Conservation (phyloP, 78 protist genomes). For the Capsaspora owczarzaki region DNA sequence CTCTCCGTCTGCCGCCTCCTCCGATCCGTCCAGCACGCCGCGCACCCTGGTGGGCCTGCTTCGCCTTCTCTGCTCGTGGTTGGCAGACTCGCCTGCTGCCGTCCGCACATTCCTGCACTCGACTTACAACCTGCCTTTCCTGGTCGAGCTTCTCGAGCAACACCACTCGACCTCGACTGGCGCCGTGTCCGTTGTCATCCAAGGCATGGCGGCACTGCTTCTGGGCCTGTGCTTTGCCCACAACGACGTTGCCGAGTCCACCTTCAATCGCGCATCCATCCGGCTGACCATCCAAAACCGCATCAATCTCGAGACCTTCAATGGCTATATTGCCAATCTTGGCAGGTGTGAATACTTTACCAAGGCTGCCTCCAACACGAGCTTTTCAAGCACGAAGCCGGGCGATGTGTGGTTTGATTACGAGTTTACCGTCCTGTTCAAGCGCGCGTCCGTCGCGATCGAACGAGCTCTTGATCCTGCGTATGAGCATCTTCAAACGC, state of each 20-base stretch:
- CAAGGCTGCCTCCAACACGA: neutral
- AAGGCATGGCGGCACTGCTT: neutral
- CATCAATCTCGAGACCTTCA: neutral
- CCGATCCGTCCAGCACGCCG: neutral
- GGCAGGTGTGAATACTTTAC: neutral
- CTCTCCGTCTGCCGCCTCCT: no score
- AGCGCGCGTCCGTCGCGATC: neutral
- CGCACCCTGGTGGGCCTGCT: neutral
- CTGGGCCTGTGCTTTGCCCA: neutral
- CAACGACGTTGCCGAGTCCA: neutral
- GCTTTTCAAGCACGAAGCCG: neutral
- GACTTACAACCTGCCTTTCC: neutral
- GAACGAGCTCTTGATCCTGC: neutral
- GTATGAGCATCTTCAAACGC: no score
- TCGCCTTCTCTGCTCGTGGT: neutral
- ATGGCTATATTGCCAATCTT: neutral
- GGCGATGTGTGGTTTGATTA: neutral
- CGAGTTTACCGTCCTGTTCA: neutral
- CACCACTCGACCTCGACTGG: neutral
- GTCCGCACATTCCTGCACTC: neutral
- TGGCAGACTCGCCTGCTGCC: neutral
- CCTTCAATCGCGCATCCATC: neutral
- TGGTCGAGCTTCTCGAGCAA: neutral
- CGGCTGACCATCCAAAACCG: neutral
- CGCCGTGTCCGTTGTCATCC: neutral